phyloP scores from a whole-genome alignment of 768 basidiomycete species.

The Suillus cothurnatus region DNA sequence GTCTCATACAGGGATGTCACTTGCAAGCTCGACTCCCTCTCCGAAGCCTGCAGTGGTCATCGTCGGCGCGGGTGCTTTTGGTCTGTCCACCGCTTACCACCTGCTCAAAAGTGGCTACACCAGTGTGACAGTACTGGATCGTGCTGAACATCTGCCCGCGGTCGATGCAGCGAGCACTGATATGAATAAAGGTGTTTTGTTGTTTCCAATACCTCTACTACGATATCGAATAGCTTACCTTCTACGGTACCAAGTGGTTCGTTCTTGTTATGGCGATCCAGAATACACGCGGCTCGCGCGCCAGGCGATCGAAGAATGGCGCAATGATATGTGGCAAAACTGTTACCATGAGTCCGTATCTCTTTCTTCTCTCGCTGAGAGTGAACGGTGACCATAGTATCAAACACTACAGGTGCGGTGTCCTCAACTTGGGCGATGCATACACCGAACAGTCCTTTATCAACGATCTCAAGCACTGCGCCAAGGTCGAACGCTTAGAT shows the following conservation, averaged over 20 bases:
- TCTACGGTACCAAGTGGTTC: slow-evolving; percentile 58
- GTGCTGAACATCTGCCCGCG: slow-evolving; percentile 69
- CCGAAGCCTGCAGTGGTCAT: slow-evolving; percentile 53
- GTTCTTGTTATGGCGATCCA: slow-evolving; percentile 69
- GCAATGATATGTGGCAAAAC: slow-evolving; percentile 65
- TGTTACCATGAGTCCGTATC: slow-evolving; percentile 82
- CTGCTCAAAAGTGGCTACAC: slow-evolving; percentile 70
- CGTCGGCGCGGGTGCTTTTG: slow-evolving; percentile 84
- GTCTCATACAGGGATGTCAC: neutral
- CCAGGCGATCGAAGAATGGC: slow-evolving; percentile 81
- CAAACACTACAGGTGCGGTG: slow-evolving; percentile 23
- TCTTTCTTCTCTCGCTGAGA: neutral
- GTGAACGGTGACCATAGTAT: neutral
- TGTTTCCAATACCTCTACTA: neutral
- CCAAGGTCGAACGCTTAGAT: slow-evolving; percentile 40
- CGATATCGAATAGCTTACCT: neutral
- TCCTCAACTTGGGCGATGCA: slow-evolving; percentile 27
- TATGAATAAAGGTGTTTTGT: slow-evolving; percentile 39
- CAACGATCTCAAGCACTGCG: slow-evolving; percentile 66
- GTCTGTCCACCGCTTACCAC: slow-evolving; percentile 83
- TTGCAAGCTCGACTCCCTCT: slow-evolving; percentile 1
- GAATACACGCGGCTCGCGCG: slow-evolving; percentile 73
- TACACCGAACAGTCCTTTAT: slow-evolving; percentile 58
- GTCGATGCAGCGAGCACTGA: slow-evolving; percentile 76
- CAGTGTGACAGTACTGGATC: slow-evolving; percentile 76